These are phyloP conservation scores for Naematelia aurantialba DNA, from an alignment of 768 basidiomycete species.

Conservation along the genomic window DNA sequence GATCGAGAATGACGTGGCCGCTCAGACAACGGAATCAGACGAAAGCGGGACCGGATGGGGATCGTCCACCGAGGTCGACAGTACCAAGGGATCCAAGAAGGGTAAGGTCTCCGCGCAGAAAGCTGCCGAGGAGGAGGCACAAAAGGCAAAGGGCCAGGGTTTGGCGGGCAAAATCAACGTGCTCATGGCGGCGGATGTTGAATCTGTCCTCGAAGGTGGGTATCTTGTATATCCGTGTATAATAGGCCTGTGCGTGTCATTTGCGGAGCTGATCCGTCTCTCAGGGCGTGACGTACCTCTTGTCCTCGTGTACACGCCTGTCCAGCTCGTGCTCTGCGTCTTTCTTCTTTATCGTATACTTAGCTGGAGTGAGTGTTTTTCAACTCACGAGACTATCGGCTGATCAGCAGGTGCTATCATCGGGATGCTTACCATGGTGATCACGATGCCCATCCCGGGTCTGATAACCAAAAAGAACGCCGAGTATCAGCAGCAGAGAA, in stretches of 20 bases:
- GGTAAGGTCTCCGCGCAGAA: not conserved
- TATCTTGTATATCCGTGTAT: too few species aligned
- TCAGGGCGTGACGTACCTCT: slow-evolving; percentile 50
- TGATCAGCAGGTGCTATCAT: slow-evolving; percentile 56
- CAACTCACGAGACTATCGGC: not conserved
- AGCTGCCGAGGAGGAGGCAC: slow-evolving; percentile 3
- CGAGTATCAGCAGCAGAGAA: slow-evolving; percentile 55
- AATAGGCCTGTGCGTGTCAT: too few species aligned
- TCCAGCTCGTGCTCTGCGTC: slow-evolving; percentile 53
- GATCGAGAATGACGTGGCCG: not conserved
- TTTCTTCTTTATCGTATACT: slow-evolving; percentile 55
- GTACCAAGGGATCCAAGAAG: not conserved
- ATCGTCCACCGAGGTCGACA: not conserved
- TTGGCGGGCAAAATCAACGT: slow-evolving; percentile 74
- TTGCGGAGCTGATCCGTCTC: slow-evolving; percentile 1
- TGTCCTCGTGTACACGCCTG: slow-evolving; percentile 51
- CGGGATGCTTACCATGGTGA: slow-evolving; percentile 58
- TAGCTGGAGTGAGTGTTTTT: slow-evolving; percentile 54
- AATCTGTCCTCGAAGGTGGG: slow-evolving; percentile 51
- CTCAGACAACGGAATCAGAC: slow-evolving; percentile 7
- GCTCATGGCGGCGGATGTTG: slow-evolving; percentile 64
- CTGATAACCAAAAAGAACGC: slow-evolving; percentile 57
- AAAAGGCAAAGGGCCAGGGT: slow-evolving; percentile 29
- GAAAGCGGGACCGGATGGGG: slow-evolving; percentile 5
- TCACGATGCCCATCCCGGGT: slow-evolving; percentile 61